Conservation (phyloP, 768 basidiomycete species). For the Tylopilus subfusipes region DNA sequence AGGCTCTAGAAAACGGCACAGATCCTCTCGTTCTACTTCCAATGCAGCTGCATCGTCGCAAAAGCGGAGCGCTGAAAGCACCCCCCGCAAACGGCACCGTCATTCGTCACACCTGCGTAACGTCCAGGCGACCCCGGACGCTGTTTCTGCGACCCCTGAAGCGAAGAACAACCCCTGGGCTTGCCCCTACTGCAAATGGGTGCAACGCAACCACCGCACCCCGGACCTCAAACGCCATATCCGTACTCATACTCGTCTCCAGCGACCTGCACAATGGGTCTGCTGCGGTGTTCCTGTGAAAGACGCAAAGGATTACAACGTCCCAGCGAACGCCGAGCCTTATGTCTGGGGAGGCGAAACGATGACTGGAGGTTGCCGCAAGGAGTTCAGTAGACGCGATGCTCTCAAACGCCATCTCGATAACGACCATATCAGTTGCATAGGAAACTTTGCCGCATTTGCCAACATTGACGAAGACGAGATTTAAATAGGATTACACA, state of each 20-base stretch:
- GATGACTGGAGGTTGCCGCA: constrained; percentile 39
- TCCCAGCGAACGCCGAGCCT: constrained; percentile 23
- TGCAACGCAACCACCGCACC: constrained; percentile 46
- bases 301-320: constrained; percentile 20
- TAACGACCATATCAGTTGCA: constrained; percentile 33
- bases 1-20: constrained; percentile 34
- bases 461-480: constrained; percentile 28
- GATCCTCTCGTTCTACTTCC: constrained; percentile 10
- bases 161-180: constrained; percentile 35
- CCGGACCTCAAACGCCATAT: constrained; percentile 62
- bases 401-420: constrained; percentile 41
- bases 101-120: constrained; percentile 44
- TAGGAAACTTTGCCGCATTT: constrained; percentile 32
- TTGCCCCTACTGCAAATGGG: constrained; percentile 48
- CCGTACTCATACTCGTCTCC: constrained; percentile 44
- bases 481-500: constrained; percentile 3
- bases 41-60: not conserved
- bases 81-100: constrained; percentile 28
- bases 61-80: constrained; percentile 3
- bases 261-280: constrained; percentile 36
- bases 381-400: constrained; percentile 37
- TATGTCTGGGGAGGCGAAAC: constrained; percentile 27
- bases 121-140: constrained; percentile 35
- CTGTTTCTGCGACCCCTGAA: constrained; percentile 10
- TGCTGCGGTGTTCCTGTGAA: constrained; percentile 35